Base-by-base conservation (phyloP, 2,329 filamentous ascomycete species). In the Aspergillus japonicus region DNA sequence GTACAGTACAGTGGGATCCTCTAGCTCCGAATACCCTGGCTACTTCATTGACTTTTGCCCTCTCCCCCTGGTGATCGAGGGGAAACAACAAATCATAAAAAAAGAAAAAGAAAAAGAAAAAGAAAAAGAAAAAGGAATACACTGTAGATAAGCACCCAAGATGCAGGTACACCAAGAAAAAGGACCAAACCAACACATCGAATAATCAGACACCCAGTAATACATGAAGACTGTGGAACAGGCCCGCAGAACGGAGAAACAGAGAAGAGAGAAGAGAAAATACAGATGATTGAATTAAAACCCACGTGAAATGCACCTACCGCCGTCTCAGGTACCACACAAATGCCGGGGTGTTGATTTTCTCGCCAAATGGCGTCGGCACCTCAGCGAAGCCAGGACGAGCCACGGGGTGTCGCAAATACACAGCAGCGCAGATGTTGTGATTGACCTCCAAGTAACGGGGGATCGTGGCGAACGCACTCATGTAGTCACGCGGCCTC, bases 361-460 rank as follows among this genome's bases (percentile, higher is more conserved):
- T 80, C 59, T 85, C 80, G 54, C 81, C 77, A 77, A 92, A 97
- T 19, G 94, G 94, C 24, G 91, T 92, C 1, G 94, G 94, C 62
- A 94, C 89, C 76, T 94, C 95, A 4, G 90, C 88, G 65, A 86
- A 71, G 11, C 93, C 92, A 2, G 89, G 89, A 62, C 93, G 84
- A 26, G 92, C 95, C 48, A 98, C 94, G 0, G 95, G 95, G 80
- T 99, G 94, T 59, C 95, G 85, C 63, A 99, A 80, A 76, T 99
- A 99, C 47, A 99, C 92, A 11, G 95, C 95, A 1, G 93, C 89
- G 78, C 95, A 99, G 69, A 98, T 90, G 72, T 93, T 96, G 77
- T 96, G 95, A 82, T 98, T 97, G 68, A 99, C 95, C 80, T 99
- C 96, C 62, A 99, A 85, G 76, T 98, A 99, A 56, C 90, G 83